phyloP scores from a whole-genome alignment of 192 early-diverging fungal genomes.

The Dispira simplex region DNA sequence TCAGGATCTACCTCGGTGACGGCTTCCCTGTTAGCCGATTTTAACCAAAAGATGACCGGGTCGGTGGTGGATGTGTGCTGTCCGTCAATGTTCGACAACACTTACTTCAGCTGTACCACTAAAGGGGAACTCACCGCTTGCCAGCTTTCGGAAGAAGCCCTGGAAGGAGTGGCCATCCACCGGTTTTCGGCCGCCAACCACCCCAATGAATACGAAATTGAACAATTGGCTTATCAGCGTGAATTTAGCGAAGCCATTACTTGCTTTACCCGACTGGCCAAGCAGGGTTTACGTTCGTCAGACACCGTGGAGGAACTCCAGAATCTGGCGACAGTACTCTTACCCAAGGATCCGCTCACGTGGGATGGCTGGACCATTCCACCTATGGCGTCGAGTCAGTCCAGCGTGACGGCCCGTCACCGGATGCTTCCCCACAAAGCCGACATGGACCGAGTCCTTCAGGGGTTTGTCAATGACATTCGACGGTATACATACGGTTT shows the following conservation, averaged over 20 bases:
- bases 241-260: conserved; percentile 3
- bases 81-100: conserved; percentile 10
- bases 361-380: conserved; percentile 25
- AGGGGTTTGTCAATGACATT: not conserved
- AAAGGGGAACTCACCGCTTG: conserved; percentile 9
- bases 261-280: not conserved
- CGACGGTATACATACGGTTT: conserved; percentile 3
- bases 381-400: not conserved
- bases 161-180: conserved; percentile 10
- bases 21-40: not conserved
- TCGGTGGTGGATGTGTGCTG: conserved; percentile 3
- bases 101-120: conserved; percentile 1
- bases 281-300: not conserved
- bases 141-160: conserved; percentile 11
- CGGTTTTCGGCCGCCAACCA: conserved; percentile 1
- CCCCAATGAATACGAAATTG: conserved; percentile 11
- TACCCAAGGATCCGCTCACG: conserved; percentile 19
- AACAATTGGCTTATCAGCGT: conserved; percentile 10
- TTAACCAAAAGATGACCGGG: not conserved
- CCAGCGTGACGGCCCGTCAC: no score
- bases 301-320: conserved; percentile 7
- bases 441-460: not conserved
- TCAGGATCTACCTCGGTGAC: not conserved
- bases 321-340: conserved; percentile 24
- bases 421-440: not conserved